Base-by-base conservation (phyloP, 495 filamentous ascomycete genomes). In the Chaetomium cochliodes region DNA sequence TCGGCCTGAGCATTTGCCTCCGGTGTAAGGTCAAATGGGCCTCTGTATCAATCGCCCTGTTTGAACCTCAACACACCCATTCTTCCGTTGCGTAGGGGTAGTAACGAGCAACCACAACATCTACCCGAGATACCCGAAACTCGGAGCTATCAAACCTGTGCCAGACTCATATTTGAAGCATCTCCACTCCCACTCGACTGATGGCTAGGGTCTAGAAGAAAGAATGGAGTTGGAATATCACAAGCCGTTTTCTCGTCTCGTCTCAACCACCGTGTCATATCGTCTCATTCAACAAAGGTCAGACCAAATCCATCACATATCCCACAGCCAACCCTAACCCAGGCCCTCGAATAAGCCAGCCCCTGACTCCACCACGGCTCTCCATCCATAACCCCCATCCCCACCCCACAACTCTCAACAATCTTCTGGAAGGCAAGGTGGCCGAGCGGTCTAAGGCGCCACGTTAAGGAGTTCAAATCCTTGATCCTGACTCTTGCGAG, bases 381-480 rank as follows among this genome's bases (percentile, higher is more conserved):
- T 22, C 20, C 60, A 55, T 22, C 23, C 9, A 20, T 50, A 63
- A 55, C 39, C 41, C 47, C 9, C 30, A 63, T 55, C 39, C 25
- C 50, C 59, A 60, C 59, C 60, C 26, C 60, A 44, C 60, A 55
- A 55, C 13, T 4, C 20, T 44, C 50, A 63, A 46, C 39, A 63
- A 55, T 54, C 13, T n/a, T 30, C 51, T 23, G 13, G 3, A 12
- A 60, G 76, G 71, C 68, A 76, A 71, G 72, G 71, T 80, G 77
- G 77, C 78, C 77, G 77, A 81, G 79, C 79, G 79, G 78, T 80
- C 60, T 78, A 80, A 80, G 79, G 79, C 78, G 78, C 74, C 76
- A 78, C 76, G 76, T 81, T 81, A 80, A 80, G 79, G 60, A 33
- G 20, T 63, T 51, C 2, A 1, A 59, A 62, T n/a, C 60, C 60